These are phyloP conservation scores for Toxoplasma gondii DNA, from an alignment of 169 alveolate species.

Conservation along the genomic window DNA sequence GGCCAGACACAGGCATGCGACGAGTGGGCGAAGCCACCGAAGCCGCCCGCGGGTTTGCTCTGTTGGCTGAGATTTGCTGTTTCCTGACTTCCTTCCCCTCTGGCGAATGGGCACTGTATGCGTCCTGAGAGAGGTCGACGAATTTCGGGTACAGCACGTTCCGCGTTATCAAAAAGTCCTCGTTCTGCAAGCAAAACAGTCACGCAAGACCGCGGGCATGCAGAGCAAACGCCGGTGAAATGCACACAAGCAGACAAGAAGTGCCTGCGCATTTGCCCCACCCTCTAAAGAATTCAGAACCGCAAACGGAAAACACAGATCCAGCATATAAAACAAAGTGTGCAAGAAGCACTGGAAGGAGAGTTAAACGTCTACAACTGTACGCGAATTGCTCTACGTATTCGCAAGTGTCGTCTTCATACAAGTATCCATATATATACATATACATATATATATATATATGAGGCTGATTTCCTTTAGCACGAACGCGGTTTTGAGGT, in stretches of 20 bases:
- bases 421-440: too few species aligned
- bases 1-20: slow-evolving; percentile 3
- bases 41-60: neutral
- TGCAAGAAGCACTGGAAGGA: too few species aligned
- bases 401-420: too few species aligned
- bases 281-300: too few species aligned
- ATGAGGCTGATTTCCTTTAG: too few species aligned
- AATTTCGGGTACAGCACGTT: slow-evolving; percentile 1
- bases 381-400: too few species aligned
- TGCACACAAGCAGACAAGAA: neutral
- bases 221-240: too few species aligned
- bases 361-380: too few species aligned
- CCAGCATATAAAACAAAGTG: neutral
- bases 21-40: neutral
- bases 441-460: too few species aligned
- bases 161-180: neutral
- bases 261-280: neutral
- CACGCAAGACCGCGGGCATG: neutral
- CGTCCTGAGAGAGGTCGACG: slow-evolving; percentile 16
- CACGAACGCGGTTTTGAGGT: too few species aligned
- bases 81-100: neutral
- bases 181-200: neutral
- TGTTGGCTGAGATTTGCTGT: neutral
- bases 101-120: neutral
- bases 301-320: neutral